Evolutionary conservation across 1,284 basidiomycete genomes (phyloP), one percentile per base, ranked within the genome.

Genomic region (Fistulinella cinereoalba): DNA sequence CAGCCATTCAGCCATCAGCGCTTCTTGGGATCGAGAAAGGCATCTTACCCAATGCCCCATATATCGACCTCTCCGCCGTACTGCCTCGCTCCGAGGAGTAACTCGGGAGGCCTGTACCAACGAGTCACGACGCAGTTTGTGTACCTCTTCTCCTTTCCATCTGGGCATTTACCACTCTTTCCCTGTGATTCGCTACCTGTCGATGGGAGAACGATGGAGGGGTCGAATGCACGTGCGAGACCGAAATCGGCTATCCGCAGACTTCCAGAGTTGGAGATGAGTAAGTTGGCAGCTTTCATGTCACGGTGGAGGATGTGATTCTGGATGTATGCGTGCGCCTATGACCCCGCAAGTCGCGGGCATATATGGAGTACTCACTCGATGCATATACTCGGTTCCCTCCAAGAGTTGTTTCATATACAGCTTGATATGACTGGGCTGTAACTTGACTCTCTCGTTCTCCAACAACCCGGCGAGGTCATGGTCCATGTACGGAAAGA

Each of bases 401-500:
- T 96, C 88, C 24, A 98, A 76, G 24, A 99, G 78, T 68, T 99
- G 96, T 67, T 86, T 88, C 84, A 97, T 92, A 66, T 98, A 96
- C 34, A 97, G 72, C 72, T 99, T 99, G 71, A 97, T 93, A 51
- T 92, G 82, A 56, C 87, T 91, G 28, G 85, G 83, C 39, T 78
- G 76, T 13, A 92, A 73, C 57, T 86, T 85, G 51, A 93, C 92
- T 32, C 88, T 80, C 44, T 89, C 86, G 63, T 97, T 97, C 67
- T 95, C 90, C 43, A 99, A 71, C 41, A 99, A 69, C 2, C 97
- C 97, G 11, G 95, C 94, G 21, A 99, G 80, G 70, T 99, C 96
- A 64, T 99, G 97, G 60, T 98, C 96, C 94, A 98, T 97, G 70
- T 97, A 99, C 0, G 96, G 96, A 64, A 98, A 98, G 27, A 98